Evolutionary conservation across 495 filamentous ascomycete genomes (phyloP).

Genomic region (Penicilliopsis zonata): DNA sequence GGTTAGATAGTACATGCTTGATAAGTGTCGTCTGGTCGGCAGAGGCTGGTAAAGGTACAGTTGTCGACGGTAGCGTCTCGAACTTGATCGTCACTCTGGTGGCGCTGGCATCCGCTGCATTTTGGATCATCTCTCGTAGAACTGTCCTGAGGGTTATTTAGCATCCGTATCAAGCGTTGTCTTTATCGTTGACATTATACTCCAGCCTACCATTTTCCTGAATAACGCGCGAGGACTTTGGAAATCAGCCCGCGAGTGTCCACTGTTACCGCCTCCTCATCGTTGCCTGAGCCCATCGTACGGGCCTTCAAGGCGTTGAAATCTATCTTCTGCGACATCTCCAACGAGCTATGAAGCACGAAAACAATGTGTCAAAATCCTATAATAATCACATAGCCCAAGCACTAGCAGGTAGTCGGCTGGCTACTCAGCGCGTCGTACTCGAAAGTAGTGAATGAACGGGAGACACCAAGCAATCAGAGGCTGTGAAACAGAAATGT

Average conservation of each 20-base stretch:
- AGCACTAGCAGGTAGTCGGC: too few species aligned
- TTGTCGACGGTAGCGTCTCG: conserved; percentile 73
- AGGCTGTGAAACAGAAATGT: neutral
- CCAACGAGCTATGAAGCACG: neutral
- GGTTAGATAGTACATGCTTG: conserved; percentile 71
- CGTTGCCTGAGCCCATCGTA: conserved; percentile 71
- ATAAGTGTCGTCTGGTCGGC: conserved; percentile 56
- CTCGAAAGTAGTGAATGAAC: too few species aligned
- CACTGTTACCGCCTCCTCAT: conserved; percentile 97
- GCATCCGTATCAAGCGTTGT: conserved; percentile 1
- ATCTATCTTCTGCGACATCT: conserved; percentile 55
- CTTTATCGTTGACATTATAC: neutral
- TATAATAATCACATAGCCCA: too few species aligned
- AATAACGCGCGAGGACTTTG: conserved; percentile 91
- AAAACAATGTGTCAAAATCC: too few species aligned
- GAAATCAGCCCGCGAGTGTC: conserved; percentile 95
- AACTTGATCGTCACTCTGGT: conserved; percentile 81
- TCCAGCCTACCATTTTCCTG: conserved; percentile 64
- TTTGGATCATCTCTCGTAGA: conserved; percentile 90
- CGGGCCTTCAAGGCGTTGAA: conserved; percentile 74
- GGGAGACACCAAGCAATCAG: too few species aligned
- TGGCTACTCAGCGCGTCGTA: too few species aligned
- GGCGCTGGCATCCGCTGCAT: conserved; percentile 90
- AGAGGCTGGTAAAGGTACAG: conserved; percentile 55
- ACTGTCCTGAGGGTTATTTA: conserved; percentile 32